These are phyloP conservation scores for Stephanodiscus triporus DNA, from an alignment of 108 stramenopile species.

Conservation along the genomic window DNA sequence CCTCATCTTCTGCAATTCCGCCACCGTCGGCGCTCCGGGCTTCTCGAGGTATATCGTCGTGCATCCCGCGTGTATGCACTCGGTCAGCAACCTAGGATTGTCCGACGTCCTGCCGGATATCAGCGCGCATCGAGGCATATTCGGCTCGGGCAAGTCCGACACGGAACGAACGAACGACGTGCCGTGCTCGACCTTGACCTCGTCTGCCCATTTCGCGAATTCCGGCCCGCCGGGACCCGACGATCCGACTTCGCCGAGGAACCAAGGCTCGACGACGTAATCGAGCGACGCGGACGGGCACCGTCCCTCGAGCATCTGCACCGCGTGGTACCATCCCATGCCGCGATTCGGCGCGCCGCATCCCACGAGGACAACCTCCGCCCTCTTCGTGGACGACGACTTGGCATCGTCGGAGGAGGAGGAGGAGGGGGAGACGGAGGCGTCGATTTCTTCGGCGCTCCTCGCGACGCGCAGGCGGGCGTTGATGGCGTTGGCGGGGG, in stretches of 20 bases:
- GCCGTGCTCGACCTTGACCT: slow-evolving; percentile 58
- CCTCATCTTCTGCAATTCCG: slow-evolving; percentile 72
- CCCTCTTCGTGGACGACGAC: too few species aligned
- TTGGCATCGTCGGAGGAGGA: not conserved
- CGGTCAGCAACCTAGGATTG: slow-evolving; percentile 84
- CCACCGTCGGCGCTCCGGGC: slow-evolving; percentile 91
- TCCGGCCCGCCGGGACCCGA: slow-evolving; percentile 72
- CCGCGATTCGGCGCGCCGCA: slow-evolving; percentile 87
- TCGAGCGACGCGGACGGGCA: slow-evolving; percentile 83
- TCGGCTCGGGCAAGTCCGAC: slow-evolving; percentile 68
- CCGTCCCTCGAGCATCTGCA: slow-evolving; percentile 87
- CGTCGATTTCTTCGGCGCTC: too few species aligned
- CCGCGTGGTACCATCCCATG: slow-evolving; percentile 86
- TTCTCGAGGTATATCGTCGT: slow-evolving; percentile 89
- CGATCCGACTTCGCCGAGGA: slow-evolving; percentile 83
- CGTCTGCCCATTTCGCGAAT: slow-evolving; percentile 68
- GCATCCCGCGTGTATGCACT: slow-evolving; percentile 73
- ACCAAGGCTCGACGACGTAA: slow-evolving; percentile 89
- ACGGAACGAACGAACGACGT: slow-evolving; percentile 66
- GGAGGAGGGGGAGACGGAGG: too few species aligned
- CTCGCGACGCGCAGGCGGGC: too few species aligned
- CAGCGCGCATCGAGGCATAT: slow-evolving; percentile 75
- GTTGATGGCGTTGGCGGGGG: not conserved
- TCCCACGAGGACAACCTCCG: slow-evolving; percentile 88
- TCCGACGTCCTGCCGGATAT: slow-evolving; percentile 90